Conservation (phyloP, 2,329 filamentous ascomycete genomes). For the Ophiocordyceps sinensis region DNA sequence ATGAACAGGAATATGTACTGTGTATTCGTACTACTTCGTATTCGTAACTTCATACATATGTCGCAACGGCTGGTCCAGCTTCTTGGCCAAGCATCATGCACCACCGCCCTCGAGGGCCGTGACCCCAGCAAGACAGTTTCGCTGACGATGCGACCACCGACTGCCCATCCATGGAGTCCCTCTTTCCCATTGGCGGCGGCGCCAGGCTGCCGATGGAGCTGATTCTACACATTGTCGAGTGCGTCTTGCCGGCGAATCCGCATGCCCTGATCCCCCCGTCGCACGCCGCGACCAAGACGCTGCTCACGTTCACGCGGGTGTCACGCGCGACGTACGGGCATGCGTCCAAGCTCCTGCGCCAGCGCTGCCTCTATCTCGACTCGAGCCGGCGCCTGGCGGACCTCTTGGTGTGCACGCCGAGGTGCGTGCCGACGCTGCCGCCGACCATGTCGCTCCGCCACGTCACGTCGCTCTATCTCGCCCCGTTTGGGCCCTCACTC, state of each 20-base stretch:
- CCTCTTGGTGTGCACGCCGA: slow-evolving; percentile 19
- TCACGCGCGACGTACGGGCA: slow-evolving; percentile 25
- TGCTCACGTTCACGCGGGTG: slow-evolving; percentile 28
- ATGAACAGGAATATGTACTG: too few relatives aligned
- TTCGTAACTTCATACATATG: too few relatives aligned
- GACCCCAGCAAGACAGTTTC: neutral
- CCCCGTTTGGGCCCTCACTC: slow-evolving; percentile 20
- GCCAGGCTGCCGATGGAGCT: slow-evolving; percentile 18
- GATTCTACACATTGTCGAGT: slow-evolving; percentile 19
- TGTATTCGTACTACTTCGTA: too few relatives aligned
- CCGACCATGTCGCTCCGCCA: slow-evolving; percentile 14
- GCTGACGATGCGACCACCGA: slow-evolving; percentile 2
- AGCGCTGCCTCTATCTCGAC: slow-evolving; percentile 30
- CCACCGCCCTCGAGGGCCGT: neutral
- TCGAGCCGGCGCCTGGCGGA: slow-evolving; percentile 18
- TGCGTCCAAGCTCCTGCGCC: slow-evolving; percentile 26
- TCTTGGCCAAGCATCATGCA: neutral
- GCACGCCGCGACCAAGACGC: slow-evolving; percentile 25
- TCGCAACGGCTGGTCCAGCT: too few relatives aligned
- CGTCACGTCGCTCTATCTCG: slow-evolving; percentile 26
- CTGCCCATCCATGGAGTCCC: slow-evolving; percentile 4
- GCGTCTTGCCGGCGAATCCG: slow-evolving; percentile 17
- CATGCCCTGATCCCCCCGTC: slow-evolving; percentile 19
- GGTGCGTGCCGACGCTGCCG: slow-evolving; percentile 14
- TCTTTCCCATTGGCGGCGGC: neutral